Evolutionary conservation across 257 asterid genomes (phyloP).

Genomic region (Solanum habrochaites): DNA sequence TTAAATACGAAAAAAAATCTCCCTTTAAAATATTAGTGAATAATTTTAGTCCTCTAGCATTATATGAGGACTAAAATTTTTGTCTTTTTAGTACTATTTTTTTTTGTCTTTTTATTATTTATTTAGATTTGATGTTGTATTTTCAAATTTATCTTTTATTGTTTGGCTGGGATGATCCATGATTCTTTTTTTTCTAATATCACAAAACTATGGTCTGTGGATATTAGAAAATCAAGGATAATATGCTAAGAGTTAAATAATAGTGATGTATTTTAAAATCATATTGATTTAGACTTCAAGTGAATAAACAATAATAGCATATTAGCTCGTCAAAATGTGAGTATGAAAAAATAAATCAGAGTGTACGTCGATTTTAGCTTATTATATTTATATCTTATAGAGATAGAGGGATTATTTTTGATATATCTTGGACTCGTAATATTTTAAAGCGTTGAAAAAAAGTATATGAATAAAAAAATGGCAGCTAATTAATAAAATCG

Average conservation of each 20-base stretch:
- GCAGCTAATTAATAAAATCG: background rate
- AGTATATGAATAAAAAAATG: fast-evolving
- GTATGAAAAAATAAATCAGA: no score
- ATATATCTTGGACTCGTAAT: no score
- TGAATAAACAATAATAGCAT: background rate
- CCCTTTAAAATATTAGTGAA: background rate
- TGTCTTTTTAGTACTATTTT: background rate
- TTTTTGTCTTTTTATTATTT: background rate
- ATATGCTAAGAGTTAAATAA: background rate
- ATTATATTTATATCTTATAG: no score
- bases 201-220: background rate
- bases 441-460: no score
- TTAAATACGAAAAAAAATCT: background rate
- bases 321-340: no score
- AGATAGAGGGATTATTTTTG: no score
- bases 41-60: background rate
- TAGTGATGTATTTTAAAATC: background rate
- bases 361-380: no score
- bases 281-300: background rate
- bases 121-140: background rate
- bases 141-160: background rate
- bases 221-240: background rate
- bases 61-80: background rate
- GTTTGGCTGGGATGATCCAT: background rate
- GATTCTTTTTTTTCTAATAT: background rate